Base-by-base conservation (phyloP, 768 basidiomycete genomes). In the Podaxis sp. region DNA sequence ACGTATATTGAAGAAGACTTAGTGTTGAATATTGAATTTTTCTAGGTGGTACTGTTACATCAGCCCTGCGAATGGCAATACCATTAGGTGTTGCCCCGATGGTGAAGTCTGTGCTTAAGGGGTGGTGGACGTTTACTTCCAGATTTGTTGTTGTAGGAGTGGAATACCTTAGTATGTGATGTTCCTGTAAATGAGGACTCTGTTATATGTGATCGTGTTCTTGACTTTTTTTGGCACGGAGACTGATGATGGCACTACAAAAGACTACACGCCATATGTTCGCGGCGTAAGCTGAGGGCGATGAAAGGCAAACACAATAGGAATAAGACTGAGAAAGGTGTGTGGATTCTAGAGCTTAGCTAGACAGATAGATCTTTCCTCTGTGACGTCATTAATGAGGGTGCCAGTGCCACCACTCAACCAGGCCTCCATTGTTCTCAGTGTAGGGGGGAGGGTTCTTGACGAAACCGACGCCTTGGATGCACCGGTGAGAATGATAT, bases 401-500 rank as follows among this genome's bases (percentile, higher is more conserved):
- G 91, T 90, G 10, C 93, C 93, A 54, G 94, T 87, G 5, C 91
- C 91, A 63, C 79, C 75, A 7, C 87, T 87, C 1, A 94, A 73
- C 83, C 84, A 90, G 10, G 87, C 83, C 10, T 77, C 79, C 72
- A 91, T 83, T 41, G 66, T 89, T 74, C 74, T 88, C 87, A 24
- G 95, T 78, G 66, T 84, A 89, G 26, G 88, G 51, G 1, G 87
- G 81, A 0, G 92, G 91, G 53, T 86, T 85, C 73, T 83, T 85
- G 41, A 85, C 86, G 66, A 88, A 93, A 2, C 93, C 93, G 13
- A 93, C 90, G 22, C 91, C 93, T 60, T 87, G 1, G 91, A 91
- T 38, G 90, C 90, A 4, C 89, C 89, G 1, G 93, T 95, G 67
- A 94, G 81, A 67, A 94, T 93, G 68, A 94, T 78, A 0, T 90